Conservation (phyloP, 148 eudicot species). For the Amaranthus cruentus region DNA sequence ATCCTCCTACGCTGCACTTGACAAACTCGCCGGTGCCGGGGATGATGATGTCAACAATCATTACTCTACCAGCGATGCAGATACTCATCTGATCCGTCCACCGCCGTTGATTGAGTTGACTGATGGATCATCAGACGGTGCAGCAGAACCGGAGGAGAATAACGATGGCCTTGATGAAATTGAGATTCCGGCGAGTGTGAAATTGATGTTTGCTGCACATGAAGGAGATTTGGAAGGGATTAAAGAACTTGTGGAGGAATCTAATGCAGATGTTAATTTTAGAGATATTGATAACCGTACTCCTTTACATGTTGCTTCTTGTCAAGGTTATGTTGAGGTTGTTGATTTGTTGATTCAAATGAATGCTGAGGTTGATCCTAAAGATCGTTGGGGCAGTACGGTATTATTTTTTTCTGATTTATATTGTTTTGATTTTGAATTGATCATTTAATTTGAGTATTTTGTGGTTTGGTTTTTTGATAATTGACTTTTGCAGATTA, state of each 20-base stretch:
- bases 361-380: constrained; percentile 64
- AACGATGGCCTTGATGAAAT: constrained; percentile 18
- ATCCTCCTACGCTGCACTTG: constrained; percentile 47
- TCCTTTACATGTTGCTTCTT: constrained; percentile 79
- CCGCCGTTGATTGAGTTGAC: constrained; percentile 26
- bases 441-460: not conserved
- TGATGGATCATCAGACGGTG: constrained; percentile 26
- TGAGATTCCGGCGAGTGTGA: constrained; percentile 48
- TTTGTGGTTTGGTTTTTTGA: not conserved
- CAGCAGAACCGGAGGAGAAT: constrained; percentile 14
- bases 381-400: constrained; percentile 99
- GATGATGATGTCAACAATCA: not conserved
- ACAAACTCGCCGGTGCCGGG: constrained; percentile 11
- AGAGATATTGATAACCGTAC: constrained; percentile 75
- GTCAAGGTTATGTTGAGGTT: constrained; percentile 68
- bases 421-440: not conserved
- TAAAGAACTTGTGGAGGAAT: constrained; percentile 47
- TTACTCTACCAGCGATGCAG: constrained; percentile 28
- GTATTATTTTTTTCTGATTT: constrained; percentile 23
- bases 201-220: constrained; percentile 63
- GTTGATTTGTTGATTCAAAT: constrained; percentile 49
- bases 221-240: constrained; percentile 77
- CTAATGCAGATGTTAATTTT: constrained; percentile 60
- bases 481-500: not conserved
- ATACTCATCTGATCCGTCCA: not conserved